Evolutionary conservation across 1,284 basidiomycete genomes (phyloP).

Genomic region (Neotropicomus parvogracilis): DNA sequence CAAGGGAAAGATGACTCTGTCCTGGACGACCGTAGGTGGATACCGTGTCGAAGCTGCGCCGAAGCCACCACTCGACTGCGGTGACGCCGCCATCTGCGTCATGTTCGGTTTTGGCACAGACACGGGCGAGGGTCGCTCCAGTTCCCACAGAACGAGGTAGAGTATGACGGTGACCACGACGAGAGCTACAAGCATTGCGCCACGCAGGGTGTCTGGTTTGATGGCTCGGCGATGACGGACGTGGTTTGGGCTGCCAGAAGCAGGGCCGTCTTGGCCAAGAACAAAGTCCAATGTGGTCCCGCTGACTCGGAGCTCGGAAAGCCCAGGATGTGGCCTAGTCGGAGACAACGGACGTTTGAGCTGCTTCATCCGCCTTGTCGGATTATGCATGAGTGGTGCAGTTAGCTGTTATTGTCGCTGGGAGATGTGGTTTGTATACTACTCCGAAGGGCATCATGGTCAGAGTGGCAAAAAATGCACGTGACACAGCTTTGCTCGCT

Average conservation of each 20-base stretch:
- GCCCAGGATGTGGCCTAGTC: not conserved
- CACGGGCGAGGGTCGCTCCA: constrained; percentile 17
- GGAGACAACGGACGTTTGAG: constrained; percentile 2
- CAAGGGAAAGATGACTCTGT: not conserved
- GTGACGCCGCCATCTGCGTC: not conserved
- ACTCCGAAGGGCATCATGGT: too few species aligned
- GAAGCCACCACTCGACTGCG: not conserved
- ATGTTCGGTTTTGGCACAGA: not conserved
- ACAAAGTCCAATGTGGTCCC: not conserved
- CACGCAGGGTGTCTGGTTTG: constrained; percentile 14
- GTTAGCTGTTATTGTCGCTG: not conserved
- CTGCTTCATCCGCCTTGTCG: constrained; percentile 19
- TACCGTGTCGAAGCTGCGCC: not conserved
- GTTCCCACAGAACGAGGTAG: constrained; percentile 25
- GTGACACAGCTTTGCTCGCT: too few species aligned
- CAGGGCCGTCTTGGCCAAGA: not conserved
- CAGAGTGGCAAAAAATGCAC: too few species aligned
- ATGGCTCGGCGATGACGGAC: constrained; percentile 5
- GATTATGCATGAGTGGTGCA: constrained; percentile 10
- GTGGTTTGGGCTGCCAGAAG: not conserved
- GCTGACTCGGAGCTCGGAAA: not conserved
- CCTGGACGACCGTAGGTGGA: not conserved
- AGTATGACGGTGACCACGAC: constrained; percentile 26
- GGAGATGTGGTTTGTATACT: not conserved
- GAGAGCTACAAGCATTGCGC: constrained; percentile 15